These are phyloP conservation scores for Aspergillus funiculosus DNA, from an alignment of 495 filamentous ascomycete genomes.

Conservation along the genomic window DNA sequence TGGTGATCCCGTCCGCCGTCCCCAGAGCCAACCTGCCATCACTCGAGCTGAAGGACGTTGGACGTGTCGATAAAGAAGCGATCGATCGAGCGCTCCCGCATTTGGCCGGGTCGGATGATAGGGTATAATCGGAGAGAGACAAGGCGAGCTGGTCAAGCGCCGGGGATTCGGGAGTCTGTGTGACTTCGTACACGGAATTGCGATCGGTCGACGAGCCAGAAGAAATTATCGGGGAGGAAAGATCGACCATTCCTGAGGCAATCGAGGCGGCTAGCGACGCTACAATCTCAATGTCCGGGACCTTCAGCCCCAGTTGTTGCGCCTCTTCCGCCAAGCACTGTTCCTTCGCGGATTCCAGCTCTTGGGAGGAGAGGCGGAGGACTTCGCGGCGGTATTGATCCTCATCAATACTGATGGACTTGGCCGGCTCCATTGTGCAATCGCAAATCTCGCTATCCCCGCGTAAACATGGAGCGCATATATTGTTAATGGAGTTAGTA, in stretches of 20 bases:
- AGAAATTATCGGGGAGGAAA: slow-evolving; percentile 34
- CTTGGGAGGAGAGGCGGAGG: slow-evolving; percentile 30
- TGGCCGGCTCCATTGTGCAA: slow-evolving; percentile 18
- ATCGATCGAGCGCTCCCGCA: slow-evolving; percentile 38
- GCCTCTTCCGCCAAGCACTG: slow-evolving; percentile 38
- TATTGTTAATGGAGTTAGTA: neutral
- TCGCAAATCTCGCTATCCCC: slow-evolving; percentile 7
- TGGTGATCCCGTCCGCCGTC: slow-evolving; percentile 1
- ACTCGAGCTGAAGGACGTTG: slow-evolving; percentile 40
- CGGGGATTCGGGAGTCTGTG: slow-evolving; percentile 26
- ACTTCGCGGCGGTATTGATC: slow-evolving; percentile 38
- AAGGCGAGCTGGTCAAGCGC: slow-evolving; percentile 29
- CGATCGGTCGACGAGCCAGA: slow-evolving; percentile 38
- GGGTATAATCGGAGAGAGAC: slow-evolving; percentile 36
- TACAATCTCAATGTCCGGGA: slow-evolving; percentile 35
- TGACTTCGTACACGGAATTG: slow-evolving; percentile 30
- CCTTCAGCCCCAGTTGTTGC: slow-evolving; percentile 34
- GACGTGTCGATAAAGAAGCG: slow-evolving; percentile 38
- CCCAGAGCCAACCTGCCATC: slow-evolving; percentile 26
- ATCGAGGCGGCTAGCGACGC: slow-evolving; percentile 39
- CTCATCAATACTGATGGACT: slow-evolving; percentile 26
- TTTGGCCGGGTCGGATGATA: slow-evolving; percentile 32
- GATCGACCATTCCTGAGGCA: slow-evolving; percentile 34
- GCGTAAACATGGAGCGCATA: slow-evolving; percentile 12
- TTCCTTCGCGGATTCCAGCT: slow-evolving; percentile 33